These are phyloP conservation scores for Cercis canadensis DNA, from an alignment of 306 rosid genomes.

Conservation along the genomic window DNA sequence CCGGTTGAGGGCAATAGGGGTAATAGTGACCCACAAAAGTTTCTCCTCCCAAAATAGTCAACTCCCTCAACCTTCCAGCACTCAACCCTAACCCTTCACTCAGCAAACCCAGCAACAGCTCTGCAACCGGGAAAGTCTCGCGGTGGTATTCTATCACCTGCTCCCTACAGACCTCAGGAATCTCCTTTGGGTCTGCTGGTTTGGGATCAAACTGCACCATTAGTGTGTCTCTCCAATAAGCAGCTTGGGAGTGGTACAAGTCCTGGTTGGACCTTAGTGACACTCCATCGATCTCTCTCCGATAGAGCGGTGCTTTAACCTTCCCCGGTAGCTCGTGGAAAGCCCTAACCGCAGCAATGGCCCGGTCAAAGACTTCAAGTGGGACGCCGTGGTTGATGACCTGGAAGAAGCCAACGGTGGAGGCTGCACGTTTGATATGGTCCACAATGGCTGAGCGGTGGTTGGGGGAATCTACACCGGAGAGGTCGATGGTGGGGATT, in stretches of 20 bases:
- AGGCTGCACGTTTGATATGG: constrained; percentile 40
- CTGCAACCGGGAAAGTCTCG: no score
- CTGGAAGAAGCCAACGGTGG: constrained; percentile 53
- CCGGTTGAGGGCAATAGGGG: no score
- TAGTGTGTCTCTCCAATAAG: constrained; percentile 55
- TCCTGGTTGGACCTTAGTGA: constrained; percentile 37
- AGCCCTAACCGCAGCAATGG: constrained; percentile 42
- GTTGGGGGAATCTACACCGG: constrained; percentile 8
- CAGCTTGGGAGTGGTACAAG: constrained; percentile 36
- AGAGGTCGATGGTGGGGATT: constrained; percentile 47
- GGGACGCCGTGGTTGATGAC: constrained; percentile 55
- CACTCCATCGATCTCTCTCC: constrained; percentile 39
- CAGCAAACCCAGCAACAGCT: no score
- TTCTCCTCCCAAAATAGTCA: no score
- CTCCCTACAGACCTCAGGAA: no score
- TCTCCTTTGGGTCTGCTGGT: neutral
- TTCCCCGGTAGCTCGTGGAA: constrained; percentile 51
- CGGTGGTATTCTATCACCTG: no score
- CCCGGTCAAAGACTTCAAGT: constrained; percentile 11
- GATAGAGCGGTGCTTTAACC: constrained; percentile 25
- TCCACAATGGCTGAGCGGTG: constrained; percentile 36
- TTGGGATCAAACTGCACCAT: constrained; percentile 28
- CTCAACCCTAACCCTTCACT: no score
- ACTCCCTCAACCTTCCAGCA: no score
- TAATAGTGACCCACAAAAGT: no score